phyloP scores from a whole-genome alignment of 257 asterid species.

The Henckelia pumila region DNA sequence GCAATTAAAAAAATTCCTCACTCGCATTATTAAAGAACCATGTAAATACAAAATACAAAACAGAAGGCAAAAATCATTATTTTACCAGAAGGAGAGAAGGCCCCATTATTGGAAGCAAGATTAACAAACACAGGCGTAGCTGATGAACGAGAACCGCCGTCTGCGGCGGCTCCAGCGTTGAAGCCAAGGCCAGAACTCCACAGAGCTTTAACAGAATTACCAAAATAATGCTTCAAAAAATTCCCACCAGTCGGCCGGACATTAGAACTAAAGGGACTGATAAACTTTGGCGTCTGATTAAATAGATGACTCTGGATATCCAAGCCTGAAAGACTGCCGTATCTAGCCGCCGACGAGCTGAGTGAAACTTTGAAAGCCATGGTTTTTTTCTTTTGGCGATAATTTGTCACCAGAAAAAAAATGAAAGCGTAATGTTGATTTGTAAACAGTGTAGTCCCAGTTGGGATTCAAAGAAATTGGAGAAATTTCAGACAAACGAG shows the following conservation, averaged over 20 bases:
- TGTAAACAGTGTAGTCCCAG: neutral
- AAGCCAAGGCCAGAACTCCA: slow-evolving; percentile 27
- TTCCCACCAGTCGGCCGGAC: slow-evolving; percentile 26
- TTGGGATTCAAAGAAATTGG: neutral
- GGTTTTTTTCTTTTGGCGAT: neutral
- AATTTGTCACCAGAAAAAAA: neutral
- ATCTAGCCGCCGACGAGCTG: slow-evolving; percentile 12
- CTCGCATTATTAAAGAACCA: neutral
- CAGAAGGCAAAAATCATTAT: slow-evolving; percentile 2
- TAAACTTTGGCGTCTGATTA: slow-evolving; percentile 29
- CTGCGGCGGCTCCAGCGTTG: slow-evolving; percentile 5
- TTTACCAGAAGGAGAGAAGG: slow-evolving; percentile 32
- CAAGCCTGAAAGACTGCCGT: slow-evolving; percentile 22
- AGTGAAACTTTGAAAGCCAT: slow-evolving; percentile 30
- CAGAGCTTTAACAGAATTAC: slow-evolving; percentile 22
- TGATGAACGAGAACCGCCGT: slow-evolving; percentile 11
- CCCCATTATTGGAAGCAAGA: slow-evolving; percentile 32
- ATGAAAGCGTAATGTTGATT: neutral
- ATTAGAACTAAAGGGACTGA: slow-evolving; percentile 19
- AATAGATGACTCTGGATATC: slow-evolving; percentile 5
- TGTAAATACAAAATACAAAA: neutral
- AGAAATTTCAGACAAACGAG: slow-evolving; percentile 5
- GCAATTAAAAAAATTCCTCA: neutral
- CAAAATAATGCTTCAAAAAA: slow-evolving; percentile 18
- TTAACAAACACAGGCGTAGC: slow-evolving; percentile 31